Evolutionary conservation across 139 green algal species (phyloP), one percentile per base, ranked within the genome.

Genomic region (Auxenochlorella pyrenoidosa): DNA sequence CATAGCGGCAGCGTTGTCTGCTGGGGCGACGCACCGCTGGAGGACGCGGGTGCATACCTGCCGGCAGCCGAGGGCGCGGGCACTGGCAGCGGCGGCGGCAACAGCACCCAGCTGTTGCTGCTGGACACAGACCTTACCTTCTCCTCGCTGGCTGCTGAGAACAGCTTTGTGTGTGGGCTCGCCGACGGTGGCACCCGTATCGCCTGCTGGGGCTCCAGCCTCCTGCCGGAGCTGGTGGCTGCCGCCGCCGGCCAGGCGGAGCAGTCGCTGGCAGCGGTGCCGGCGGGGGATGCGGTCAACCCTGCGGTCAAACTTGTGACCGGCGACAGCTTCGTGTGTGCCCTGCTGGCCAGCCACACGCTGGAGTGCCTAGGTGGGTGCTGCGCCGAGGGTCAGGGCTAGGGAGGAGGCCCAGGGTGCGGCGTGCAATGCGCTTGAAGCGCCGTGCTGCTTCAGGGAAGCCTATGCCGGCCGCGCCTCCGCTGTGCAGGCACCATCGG

Each of bases 351-450:
- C 6, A 47, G 70, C 76, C 21, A 32, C 13, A 43, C 76, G 1
- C 19, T 41, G 3, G 76, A 47, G 8, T 82, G 76, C 76, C 58
- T 82, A 2, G 76, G 76, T 81, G 75, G 44, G 75, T 47, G 75
- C 75, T 44, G 38, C 5, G 21, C 19, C 24, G 21, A 30, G 5
- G 38, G 38, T 12, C 63, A 2, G 32, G 26, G 63, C n/a, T n/a
- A 30, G 63, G 63, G 26, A 36, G 63, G 26, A 13, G 63, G 26
- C 5, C 22, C 59, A 28, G 59, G 22, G 2, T 79, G 40, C 43
- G 12, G 26, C 43, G 18, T 24, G 13, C 5, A 3, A 12, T 40
- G 75, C 5, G 43, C 26, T 66, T 24, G 6, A 12, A 82, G 2
- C 6, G 10, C 10, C 47, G 8, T 54, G 38, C 73, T 22, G 73